Evolutionary conservation across 2,329 filamentous ascomycete species (phyloP).

Genomic region (Coniella vitis): DNA sequence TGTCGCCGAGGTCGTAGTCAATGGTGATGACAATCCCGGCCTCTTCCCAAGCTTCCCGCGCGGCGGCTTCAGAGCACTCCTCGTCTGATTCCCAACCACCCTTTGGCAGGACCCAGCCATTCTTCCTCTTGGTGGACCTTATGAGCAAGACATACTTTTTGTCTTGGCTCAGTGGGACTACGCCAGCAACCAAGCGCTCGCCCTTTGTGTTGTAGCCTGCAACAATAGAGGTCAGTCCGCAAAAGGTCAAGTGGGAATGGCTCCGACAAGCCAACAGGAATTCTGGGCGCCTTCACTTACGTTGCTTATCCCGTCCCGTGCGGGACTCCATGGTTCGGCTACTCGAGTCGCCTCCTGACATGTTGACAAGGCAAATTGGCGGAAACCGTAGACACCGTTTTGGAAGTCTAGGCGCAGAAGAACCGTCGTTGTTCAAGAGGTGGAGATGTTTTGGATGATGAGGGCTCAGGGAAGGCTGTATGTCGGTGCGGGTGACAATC

Average conservation of each 20-base stretch:
- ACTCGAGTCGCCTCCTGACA: constrained; percentile 19
- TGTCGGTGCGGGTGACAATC: constrained; percentile 2
- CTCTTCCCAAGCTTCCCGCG: constrained; percentile 96
- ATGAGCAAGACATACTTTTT: constrained; percentile 87
- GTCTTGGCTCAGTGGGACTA: constrained; percentile 82
- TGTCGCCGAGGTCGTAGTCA: constrained; percentile 77
- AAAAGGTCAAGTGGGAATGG: constrained; percentile 17
- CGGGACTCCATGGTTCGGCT: constrained; percentile 64
- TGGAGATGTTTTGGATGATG: background rate
- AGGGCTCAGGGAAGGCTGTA: constrained; percentile 2
- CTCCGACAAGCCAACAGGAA: constrained; percentile 15
- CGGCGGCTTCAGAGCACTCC: constrained; percentile 73
- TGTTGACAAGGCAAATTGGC: constrained; percentile 17
- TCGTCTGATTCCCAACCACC: constrained; percentile 98
- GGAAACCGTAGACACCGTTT: constrained; percentile 21
- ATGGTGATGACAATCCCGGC: constrained; percentile 84
- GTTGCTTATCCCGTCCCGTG: constrained; percentile 71
- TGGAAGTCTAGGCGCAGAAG: background rate
- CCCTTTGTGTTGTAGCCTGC: constrained; percentile 86
- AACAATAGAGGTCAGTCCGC: constrained; percentile 31
- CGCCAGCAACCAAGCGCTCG: constrained; percentile 89
- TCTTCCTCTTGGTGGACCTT: constrained; percentile 78
- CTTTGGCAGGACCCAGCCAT: constrained; percentile 91
- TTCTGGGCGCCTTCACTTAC: constrained; percentile 48
- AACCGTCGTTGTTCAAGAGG: background rate